Evolutionary conservation across 108 stramenopile species (phyloP), one percentile per base, ranked within the genome.

Genomic region (Pseudonitzschia multiseries): DNA sequence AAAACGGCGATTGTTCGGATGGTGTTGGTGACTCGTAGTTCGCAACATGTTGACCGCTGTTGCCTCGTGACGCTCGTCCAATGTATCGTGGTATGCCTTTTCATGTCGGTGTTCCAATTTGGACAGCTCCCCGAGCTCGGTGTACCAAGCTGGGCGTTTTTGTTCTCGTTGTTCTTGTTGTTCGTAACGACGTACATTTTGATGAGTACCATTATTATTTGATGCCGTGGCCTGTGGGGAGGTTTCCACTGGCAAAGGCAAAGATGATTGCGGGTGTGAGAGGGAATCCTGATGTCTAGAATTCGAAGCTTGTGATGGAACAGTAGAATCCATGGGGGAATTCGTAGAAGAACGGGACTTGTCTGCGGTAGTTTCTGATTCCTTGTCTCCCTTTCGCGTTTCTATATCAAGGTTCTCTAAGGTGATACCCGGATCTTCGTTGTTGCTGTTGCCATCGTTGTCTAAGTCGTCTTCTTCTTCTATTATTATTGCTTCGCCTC

Each of bases 61-160:
- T 36, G 22, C 42, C 36, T 65, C 40, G 40, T 65, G 36, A 5
- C 18, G 64, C 40, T 65, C 41, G 22, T 65, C 41, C 40, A 65
- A 41, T 18, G 64, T 65, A 44, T 65, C 64, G 31, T 42, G 33
- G 40, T 65, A 65, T 65, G 24, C 40, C 42, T 65, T 15, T 22
- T 43, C 64, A 3, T 44, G 64, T 43, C 18, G 32, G 40, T 24
- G 64, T 42, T 65, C 64, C 24, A 17, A 40, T 21, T 20, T 18
- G 32, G 64, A 33, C 17, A 41, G 18, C 4, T 32, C 64, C 17
- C 31, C 40, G 40, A 65, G 64, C 15, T 36, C 33, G 26, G 15
- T 59, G 17, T 18, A 22, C 64, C 64, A 65, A 42, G 42, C 32
- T 8, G 64, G 29, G 26, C 29, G n/a, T n/a, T n/a, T n/a, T n/a